Percentiles rank a stretch among this genome's conserved stretches.
These are phyloP conservation scores for Xerocomellus chrysenteron DNA, from an alignment of 768 basidiomycete genomes.

Conservation along the genomic window DNA sequence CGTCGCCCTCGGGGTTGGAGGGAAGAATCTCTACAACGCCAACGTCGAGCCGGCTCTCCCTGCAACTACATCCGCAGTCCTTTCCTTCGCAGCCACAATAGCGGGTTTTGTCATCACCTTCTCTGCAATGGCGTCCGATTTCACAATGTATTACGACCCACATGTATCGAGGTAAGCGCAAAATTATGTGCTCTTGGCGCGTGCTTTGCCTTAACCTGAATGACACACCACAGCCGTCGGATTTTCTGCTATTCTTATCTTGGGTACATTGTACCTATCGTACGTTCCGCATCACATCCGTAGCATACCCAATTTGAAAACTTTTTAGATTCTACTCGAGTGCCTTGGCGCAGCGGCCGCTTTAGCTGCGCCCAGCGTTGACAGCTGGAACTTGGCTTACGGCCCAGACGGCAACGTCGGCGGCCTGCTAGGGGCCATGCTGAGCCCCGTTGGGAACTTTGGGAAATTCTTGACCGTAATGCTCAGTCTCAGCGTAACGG, in stretches of 20 bases:
- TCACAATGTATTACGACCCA: conserved; percentile 66
- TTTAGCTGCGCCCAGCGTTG: conserved; percentile 52
- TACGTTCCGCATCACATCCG: conserved; percentile 35
- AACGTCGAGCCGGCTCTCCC: conserved; percentile 47
- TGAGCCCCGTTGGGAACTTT: conserved; percentile 61
- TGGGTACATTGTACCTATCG: conserved; percentile 61
- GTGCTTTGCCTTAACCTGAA: conserved; percentile 8
- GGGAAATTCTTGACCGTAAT: conserved; percentile 72
- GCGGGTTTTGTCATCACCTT: conserved; percentile 74
- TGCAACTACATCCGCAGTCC: conserved; percentile 50
- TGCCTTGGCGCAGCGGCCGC: conserved; percentile 71
- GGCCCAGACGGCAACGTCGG: conserved; percentile 55
- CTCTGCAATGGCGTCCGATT: conserved; percentile 64
- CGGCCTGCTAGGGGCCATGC: conserved; percentile 60
- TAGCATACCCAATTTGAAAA: background rate
- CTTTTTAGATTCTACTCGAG: conserved; percentile 37
- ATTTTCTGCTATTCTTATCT: conserved; percentile 67
- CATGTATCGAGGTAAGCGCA: conserved; percentile 52
- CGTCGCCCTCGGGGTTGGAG: conserved; percentile 71
- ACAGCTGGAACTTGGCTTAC: conserved; percentile 57
- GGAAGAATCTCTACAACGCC: conserved; percentile 58
- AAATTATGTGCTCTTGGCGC: background rate
- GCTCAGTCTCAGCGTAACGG: conserved; percentile 72
- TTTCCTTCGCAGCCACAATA: conserved; percentile 67
- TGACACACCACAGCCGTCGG: conserved; percentile 40